phyloP scores from a whole-genome alignment of 495 filamentous ascomycete genomes.

The Penicillium angulare region DNA sequence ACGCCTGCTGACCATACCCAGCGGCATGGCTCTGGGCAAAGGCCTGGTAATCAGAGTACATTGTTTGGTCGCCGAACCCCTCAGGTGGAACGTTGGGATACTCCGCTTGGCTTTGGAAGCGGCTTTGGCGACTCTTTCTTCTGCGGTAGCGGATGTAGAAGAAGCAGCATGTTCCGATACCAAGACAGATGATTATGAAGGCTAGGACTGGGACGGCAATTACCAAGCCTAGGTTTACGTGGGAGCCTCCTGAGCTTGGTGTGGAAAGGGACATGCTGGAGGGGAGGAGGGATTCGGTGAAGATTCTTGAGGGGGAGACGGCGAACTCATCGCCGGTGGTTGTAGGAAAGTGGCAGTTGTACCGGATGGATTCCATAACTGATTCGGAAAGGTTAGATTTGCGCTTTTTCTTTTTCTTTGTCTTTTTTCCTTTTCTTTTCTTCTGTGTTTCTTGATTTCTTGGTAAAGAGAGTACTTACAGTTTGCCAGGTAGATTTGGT shows the following conservation, averaged over 20 bases:
- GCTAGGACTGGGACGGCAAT: slow-evolving; percentile 47
- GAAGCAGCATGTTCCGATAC: slow-evolving; percentile 30
- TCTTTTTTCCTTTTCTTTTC: neutral
- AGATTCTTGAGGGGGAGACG: slow-evolving; percentile 45
- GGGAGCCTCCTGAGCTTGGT: slow-evolving; percentile 17
- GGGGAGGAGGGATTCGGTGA: slow-evolving; percentile 40
- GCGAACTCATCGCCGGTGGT: slow-evolving; percentile 33
- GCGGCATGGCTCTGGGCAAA: slow-evolving; percentile 3
- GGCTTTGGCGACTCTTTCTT: slow-evolving; percentile 28
- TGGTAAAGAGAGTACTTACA: slow-evolving; percentile 38
- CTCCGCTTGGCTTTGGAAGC: slow-evolving; percentile 18
- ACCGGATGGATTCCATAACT: slow-evolving; percentile 52
- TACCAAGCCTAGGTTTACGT: slow-evolving; percentile 39
- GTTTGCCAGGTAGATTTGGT: slow-evolving; percentile 47
- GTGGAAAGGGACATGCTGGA: slow-evolving; percentile 31
- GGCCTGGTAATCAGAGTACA: slow-evolving; percentile 1
- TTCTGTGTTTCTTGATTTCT: neutral
- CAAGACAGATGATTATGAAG: slow-evolving; percentile 35
- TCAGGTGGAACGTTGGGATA: no score
- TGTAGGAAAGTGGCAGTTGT: slow-evolving; percentile 47
- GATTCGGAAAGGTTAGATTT: neutral
- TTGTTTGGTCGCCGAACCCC: slow-evolving; percentile 18
- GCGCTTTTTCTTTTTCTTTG: neutral
- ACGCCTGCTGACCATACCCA: slow-evolving; percentile 1
- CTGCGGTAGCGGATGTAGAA: slow-evolving; percentile 40